Evolutionary conservation across 306 rosid species (phyloP), one percentile per base, ranked within the genome.

Genomic region (Adenanthera pavonina): DNA sequence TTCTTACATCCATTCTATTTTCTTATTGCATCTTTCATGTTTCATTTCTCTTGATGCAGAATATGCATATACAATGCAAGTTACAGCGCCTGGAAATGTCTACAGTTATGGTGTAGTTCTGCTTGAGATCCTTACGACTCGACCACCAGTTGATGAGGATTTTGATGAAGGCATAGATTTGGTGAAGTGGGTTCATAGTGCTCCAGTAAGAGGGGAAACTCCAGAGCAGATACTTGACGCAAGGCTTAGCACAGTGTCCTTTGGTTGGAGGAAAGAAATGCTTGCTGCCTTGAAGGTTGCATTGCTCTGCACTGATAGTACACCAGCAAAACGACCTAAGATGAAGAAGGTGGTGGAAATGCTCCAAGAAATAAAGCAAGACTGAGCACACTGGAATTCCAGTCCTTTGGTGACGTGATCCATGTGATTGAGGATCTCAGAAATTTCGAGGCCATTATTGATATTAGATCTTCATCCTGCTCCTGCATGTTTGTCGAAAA

Each of bases 11-110:
- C 43, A 82, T 46, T 43, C 70, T 75, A 67, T 41, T 12, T 41
- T 48, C 14, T 56, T n/a, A 59, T 25, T 44, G 19, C 40, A 64
- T 5, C 16, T 65, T 53, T 78, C 46, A 78, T 36, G 41, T 25
- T 81, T 44, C 69, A 9, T 80, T 56, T 84, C 20, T 77, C 3
- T 36, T 79, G 76, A 56, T 76, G 83, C 92, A 96, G 99, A 96
- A 87, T 96, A 96, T 88, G 99, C 99, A 30, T 96, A 96, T 77
- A 96, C 98, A 4, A 96, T 96, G 99, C 98, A 96, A 96, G 99
- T 96, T 49, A 96, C 99, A 35, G 97, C 99, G 34, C 99, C 99
- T 0, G 99, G 98, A 64, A 96, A 96, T 30, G 98, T 96, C 62
- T 96, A 96, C 75, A 93, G 99, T 92, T 96, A 91, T 57, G 99